Percentiles rank a stretch among this genome's conserved stretches.
Evolutionary conservation across 352 stramenopile genomes (phyloP).

Genomic region (Blastocystis sp.): DNA sequence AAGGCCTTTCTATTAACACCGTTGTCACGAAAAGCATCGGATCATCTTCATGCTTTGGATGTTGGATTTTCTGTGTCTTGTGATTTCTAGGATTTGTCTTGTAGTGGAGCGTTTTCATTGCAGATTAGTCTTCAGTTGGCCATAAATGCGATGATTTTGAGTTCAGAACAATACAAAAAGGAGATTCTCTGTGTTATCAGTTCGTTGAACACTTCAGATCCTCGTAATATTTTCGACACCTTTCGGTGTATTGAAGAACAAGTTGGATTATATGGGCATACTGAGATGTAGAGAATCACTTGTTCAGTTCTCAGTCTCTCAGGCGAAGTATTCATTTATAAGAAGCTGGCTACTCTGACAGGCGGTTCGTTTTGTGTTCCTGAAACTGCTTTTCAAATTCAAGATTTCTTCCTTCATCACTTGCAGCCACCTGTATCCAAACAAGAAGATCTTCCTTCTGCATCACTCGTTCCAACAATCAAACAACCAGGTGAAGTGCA

Average conservation of each 20-base stretch:
- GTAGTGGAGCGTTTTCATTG: slow-evolving; percentile 31
- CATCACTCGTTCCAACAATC: neutral
- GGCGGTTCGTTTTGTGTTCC: neutral
- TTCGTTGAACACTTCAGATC: slow-evolving; percentile 31
- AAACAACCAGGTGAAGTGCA: neutral
- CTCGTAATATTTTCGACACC: slow-evolving; percentile 23
- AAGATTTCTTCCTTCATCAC: slow-evolving; percentile 29
- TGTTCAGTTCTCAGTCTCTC: slow-evolving; percentile 53
- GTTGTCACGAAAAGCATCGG: neutral
- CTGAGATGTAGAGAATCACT: neutral
- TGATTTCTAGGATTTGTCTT: neutral
- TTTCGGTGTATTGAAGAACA: neutral
- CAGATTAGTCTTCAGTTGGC: slow-evolving; percentile 33
- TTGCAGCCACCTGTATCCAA: slow-evolving; percentile 14
- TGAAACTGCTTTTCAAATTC: slow-evolving; percentile 3
- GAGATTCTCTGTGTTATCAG: slow-evolving; percentile 44
- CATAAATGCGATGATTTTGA: slow-evolving; percentile 10
- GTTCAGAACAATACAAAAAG: neutral
- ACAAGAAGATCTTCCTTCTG: neutral
- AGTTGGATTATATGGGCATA: neutral
- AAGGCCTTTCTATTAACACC: slow-evolving; percentile 32
- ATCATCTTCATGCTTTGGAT: slow-evolving; percentile 42
- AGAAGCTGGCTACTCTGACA: slow-evolving; percentile 19
- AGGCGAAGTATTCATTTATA: slow-evolving; percentile 38
- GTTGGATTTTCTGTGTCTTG: neutral